Conservation (phyloP, 352 stramenopile species). For the Globisporangium echinulatum region DNA sequence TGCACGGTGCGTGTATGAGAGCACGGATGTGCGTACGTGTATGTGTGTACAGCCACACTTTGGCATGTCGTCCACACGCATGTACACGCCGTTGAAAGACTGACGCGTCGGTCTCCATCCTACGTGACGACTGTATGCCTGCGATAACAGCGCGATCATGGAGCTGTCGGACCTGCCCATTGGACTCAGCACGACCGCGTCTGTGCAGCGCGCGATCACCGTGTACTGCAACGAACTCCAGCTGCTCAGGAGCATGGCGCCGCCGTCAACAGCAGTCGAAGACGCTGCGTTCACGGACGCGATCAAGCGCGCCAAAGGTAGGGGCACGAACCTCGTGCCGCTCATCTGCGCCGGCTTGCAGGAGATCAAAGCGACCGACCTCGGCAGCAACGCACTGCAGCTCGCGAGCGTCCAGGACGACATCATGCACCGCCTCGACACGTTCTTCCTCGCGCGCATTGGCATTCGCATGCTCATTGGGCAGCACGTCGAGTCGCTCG, state of each 20-base stretch:
- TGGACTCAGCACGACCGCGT: conserved; percentile 51
- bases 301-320: conserved; percentile 42
- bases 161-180: conserved; percentile 71
- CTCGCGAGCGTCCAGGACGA: conserved; percentile 64
- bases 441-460: conserved; percentile 98
- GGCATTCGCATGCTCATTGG: conserved; percentile 99
- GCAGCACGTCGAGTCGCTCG: conserved; percentile 70
- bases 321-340: conserved; percentile 70
- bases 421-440: conserved; percentile 87
- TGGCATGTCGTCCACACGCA: no score
- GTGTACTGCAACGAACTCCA: conserved; percentile 59
- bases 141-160: conserved; percentile 37
- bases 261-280: conserved; percentile 43
- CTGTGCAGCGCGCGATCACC: conserved; percentile 52
- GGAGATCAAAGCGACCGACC: conserved; percentile 55
- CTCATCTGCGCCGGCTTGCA: conserved; percentile 71
- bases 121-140: no score
- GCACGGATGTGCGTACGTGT: no score
- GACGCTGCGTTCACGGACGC: conserved; percentile 60
- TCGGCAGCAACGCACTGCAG: conserved; percentile 52
- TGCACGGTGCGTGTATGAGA: conserved; percentile 26
- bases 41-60: no score
- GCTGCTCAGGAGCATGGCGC: conserved; percentile 31
- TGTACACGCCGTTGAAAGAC: no score
- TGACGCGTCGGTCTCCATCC: no score